Percentiles rank a stretch among this genome's conserved stretches.
phyloP scores from a whole-genome alignment of 2,329 filamentous ascomycete genomes.

The Fusarium proliferatum region DNA sequence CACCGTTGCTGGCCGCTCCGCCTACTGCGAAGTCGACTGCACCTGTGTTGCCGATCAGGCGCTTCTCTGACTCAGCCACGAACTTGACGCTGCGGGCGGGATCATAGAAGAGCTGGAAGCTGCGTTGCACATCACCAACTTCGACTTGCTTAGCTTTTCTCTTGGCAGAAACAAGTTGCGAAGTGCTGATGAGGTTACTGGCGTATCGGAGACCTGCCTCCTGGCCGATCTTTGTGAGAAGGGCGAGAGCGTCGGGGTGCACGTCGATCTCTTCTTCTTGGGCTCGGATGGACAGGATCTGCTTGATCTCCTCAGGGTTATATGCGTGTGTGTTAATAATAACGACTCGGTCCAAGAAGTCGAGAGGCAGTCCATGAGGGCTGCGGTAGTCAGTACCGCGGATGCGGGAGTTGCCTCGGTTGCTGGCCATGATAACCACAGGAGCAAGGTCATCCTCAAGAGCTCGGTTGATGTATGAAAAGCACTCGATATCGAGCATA shows the following conservation, averaged over 20 bases:
- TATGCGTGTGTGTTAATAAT: conserved; percentile 96
- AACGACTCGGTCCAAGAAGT: conserved; percentile 95
- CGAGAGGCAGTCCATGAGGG: conserved; percentile 92
- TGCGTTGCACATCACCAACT: conserved; percentile 90
- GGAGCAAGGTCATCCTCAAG: conserved; percentile 94
- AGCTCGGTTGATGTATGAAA: conserved; percentile 97
- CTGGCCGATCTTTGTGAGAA: conserved; percentile 94
- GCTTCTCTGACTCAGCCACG: conserved; percentile 88
- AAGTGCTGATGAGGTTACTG: conserved; percentile 97
- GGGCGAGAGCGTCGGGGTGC: conserved; percentile 86
- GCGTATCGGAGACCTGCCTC: conserved; percentile 94
- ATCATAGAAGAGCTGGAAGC: conserved; percentile 95
- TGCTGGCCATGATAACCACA: conserved; percentile 99
- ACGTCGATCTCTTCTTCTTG: conserved; percentile 97
- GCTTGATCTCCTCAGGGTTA: conserved; percentile 82
- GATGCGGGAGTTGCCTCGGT: conserved; percentile 90
- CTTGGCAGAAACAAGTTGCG: conserved; percentile 87
- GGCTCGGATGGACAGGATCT: conserved; percentile 92
- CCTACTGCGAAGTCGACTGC: conserved; percentile 74
- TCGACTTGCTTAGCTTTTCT: conserved; percentile 84
- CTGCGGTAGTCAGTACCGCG: conserved; percentile 93
- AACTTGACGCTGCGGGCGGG: conserved; percentile 89
- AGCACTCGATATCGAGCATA: conserved; percentile 99
- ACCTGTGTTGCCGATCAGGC: conserved; percentile 90
- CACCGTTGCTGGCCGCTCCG: conserved; percentile 46